Evolutionary conservation across 768 basidiomycete species (phyloP).

Genomic region (Lentinula boryana): DNA sequence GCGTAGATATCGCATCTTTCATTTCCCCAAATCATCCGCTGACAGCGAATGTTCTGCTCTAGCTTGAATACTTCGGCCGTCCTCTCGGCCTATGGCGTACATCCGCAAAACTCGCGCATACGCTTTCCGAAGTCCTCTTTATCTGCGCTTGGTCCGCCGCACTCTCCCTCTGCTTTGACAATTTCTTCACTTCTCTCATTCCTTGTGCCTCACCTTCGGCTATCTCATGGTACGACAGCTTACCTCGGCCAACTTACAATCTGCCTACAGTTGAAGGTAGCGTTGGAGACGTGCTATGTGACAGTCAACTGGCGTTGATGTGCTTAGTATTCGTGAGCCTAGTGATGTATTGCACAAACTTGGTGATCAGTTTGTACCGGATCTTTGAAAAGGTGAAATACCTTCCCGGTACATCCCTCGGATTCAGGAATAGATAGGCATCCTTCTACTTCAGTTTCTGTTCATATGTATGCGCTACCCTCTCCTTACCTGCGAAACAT

Average conservation of each 20-base stretch:
- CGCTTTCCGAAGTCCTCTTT: constrained; percentile 82
- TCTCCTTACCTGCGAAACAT: not conserved
- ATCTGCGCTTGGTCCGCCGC: constrained; percentile 94
- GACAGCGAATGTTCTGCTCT: constrained; percentile 12
- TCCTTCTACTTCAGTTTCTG: not conserved
- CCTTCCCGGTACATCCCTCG: constrained; percentile 27
- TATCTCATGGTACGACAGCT: constrained; percentile 69
- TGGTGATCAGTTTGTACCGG: constrained; percentile 78
- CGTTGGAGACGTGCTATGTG: constrained; percentile 58
- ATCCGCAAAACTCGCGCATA: constrained; percentile 80
- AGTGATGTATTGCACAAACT: constrained; percentile 75
- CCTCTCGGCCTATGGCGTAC: constrained; percentile 92
- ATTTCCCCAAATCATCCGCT: not conserved
- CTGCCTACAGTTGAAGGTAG: constrained; percentile 36
- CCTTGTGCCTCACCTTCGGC: constrained; percentile 60
- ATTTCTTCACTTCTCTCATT: constrained; percentile 83
- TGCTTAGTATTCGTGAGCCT: constrained; percentile 73
- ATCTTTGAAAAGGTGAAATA: constrained; percentile 90
- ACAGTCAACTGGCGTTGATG: constrained; percentile 72
- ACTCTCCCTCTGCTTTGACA: constrained; percentile 84
- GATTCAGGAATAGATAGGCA: not conserved
- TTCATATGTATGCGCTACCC: not conserved
- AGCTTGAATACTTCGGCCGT: constrained; percentile 92
- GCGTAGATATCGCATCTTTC: constrained; percentile 20
- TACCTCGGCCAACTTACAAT: constrained; percentile 46